A percentile compares a stretch with the other conserved stretches of the same genome.
Conservation (phyloP, 306 rosid genomes). For the Corylus heterophylla region DNA sequence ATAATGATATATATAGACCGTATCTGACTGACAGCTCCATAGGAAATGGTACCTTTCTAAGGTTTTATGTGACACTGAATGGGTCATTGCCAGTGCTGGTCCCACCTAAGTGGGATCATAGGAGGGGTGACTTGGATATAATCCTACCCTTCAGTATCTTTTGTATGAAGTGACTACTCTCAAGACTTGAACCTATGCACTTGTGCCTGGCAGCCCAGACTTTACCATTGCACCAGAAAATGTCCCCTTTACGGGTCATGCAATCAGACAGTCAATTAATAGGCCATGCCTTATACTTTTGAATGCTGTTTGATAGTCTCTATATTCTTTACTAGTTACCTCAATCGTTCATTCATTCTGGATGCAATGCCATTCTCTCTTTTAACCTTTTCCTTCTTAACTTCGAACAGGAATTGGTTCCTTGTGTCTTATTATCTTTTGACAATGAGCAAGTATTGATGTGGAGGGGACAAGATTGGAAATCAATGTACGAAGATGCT, state of each 20-base stretch:
- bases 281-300: background rate
- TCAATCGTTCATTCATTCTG: constrained; percentile 30
- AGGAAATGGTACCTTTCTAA: constrained; percentile 3
- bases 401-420: constrained; percentile 83
- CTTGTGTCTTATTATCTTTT: constrained; percentile 87
- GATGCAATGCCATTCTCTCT: constrained; percentile 17
- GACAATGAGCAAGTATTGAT: constrained; percentile 81
- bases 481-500: constrained; percentile 48
- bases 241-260: background rate
- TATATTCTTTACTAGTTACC: constrained; percentile 9
- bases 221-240: background rate
- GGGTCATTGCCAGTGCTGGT: background rate
- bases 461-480: constrained; percentile 88
- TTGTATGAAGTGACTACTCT: background rate
- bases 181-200: background rate
- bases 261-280: background rate
- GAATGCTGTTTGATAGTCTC: background rate
- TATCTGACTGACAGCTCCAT: no score
- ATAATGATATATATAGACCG: no score
- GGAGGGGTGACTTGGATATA: background rate
- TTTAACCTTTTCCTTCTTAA: constrained; percentile 27
- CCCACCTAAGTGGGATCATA: background rate
- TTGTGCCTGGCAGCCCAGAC: background rate
- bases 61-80: background rate
- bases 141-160: background rate